Percentiles rank a stretch among this genome's conserved stretches.
Conservation (phyloP, 495 filamentous ascomycete genomes). For the Penicillium cinerascens region DNA sequence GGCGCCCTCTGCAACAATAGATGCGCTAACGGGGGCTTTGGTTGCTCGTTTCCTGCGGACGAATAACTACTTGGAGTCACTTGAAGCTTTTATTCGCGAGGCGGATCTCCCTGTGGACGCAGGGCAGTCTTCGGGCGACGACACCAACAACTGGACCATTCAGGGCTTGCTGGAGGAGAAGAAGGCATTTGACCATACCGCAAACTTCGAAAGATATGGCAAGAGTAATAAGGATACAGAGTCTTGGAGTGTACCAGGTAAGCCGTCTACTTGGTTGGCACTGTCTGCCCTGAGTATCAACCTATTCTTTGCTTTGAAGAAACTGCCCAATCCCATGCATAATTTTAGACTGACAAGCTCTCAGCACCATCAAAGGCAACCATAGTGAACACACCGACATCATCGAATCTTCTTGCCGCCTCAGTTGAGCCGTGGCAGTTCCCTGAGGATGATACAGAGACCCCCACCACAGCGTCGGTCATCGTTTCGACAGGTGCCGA, state of each 20-base stretch:
- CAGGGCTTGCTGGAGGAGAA: conserved; percentile 66
- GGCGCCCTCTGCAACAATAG: conserved; percentile 19
- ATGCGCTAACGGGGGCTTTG: conserved; percentile 41
- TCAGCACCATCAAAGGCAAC: conserved; percentile 49
- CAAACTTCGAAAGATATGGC: conserved; percentile 53
- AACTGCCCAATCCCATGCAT: not conserved
- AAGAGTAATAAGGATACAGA: conserved; percentile 33
- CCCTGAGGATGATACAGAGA: conserved; percentile 6
- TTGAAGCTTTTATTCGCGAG: conserved; percentile 58
- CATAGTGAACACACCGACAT: conserved; percentile 39
- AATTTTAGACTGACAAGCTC: conserved; percentile 2
- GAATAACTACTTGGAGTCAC: conserved; percentile 59
- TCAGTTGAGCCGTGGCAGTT: conserved; percentile 41
- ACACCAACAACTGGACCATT: conserved; percentile 52
- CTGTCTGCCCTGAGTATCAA: not conserved
- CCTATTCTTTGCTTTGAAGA: not conserved
- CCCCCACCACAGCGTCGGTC: conserved; percentile 12
- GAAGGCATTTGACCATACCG: conserved; percentile 54
- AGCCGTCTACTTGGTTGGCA: conserved; percentile 6
- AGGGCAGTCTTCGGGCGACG: conserved; percentile 40
- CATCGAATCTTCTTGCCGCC: conserved; percentile 54
- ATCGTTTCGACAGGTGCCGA: conserved; percentile 53
- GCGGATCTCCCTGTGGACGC: conserved; percentile 50
- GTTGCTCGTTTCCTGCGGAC: conserved; percentile 61
- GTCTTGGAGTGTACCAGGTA: conserved; percentile 52